Conservation (phyloP, 805 yeast genomes). For the Metschnikowia amazonensis region DNA sequence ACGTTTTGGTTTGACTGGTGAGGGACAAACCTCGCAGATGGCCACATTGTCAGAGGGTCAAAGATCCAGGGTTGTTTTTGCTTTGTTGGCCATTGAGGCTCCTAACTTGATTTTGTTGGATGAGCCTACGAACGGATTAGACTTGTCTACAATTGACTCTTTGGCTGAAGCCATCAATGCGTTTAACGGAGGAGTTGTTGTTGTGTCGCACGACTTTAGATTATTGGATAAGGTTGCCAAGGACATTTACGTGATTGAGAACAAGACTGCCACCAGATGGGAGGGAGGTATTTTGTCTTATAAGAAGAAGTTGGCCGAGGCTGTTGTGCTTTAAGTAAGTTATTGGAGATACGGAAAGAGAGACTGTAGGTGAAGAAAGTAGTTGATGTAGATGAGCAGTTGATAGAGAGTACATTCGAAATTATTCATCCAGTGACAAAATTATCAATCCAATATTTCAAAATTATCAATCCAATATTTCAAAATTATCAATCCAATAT, state of each 20-base stretch:
- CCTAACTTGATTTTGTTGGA: conserved; percentile 94
- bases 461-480: too few relatives aligned
- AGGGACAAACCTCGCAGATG: conserved; percentile 97
- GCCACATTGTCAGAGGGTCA: conserved; percentile 98
- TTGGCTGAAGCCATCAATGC: conserved; percentile 93
- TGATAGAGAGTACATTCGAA: too few relatives aligned
- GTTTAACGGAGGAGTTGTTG: conserved; percentile 97
- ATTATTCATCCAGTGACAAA: too few relatives aligned
- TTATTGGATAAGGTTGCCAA: conserved; percentile 94
- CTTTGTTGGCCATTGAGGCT: conserved; percentile 87
- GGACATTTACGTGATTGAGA: conserved; percentile 94
- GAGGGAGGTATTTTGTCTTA: conserved; percentile 85
- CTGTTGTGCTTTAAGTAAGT: conserved; percentile 58
- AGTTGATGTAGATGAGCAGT: too few relatives aligned
- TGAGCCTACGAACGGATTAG: conserved; percentile 99
- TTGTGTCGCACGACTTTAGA: conserved; percentile 98
- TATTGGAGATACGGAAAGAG: background rate
- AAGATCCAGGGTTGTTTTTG: conserved; percentile 98
- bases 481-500: too few relatives aligned
- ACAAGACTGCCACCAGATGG: conserved; percentile 96
- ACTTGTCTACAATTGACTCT: conserved; percentile 96
- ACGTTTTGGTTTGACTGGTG: conserved; percentile 97
- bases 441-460: too few relatives aligned
- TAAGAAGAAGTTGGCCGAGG: conserved; percentile 90
- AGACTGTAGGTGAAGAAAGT: too few relatives aligned